Evolutionary conservation across 805 yeast genomes (phyloP).

Genomic region (Kuraishia borneana): DNA sequence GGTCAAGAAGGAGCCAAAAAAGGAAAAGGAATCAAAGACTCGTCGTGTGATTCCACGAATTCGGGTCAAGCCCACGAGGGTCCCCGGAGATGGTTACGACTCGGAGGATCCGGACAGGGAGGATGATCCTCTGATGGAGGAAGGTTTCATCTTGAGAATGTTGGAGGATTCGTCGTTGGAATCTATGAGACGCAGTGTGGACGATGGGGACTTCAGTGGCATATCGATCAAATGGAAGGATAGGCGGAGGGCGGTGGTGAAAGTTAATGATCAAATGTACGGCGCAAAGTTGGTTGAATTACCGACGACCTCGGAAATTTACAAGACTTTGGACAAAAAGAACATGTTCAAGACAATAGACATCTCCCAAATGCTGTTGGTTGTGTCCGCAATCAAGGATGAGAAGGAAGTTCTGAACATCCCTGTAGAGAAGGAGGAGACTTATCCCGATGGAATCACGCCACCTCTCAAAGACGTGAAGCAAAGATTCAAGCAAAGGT

Average conservation of each 20-base stretch:
- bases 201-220: conserved; percentile 60
- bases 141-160: conserved; percentile 72
- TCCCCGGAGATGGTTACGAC: conserved; percentile 93
- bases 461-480: conserved; percentile 70
- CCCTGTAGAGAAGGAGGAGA: conserved; percentile 15
- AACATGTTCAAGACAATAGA: conserved; percentile 83
- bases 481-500: conserved; percentile 59
- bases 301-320: conserved; percentile 80
- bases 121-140: conserved; percentile 88
- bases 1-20: conserved; percentile 5
- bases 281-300: conserved; percentile 82
- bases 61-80: conserved; percentile 47
- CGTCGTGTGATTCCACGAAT: conserved; percentile 27
- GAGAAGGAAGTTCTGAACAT: conserved; percentile 36
- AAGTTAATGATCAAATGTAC: conserved; percentile 57
- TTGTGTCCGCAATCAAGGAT: conserved; percentile 38
- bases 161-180: conserved; percentile 60
- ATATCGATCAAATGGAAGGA: conserved; percentile 78
- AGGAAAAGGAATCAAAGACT: not conserved
- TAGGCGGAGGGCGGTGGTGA: conserved; percentile 64
- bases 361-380: conserved; percentile 74
- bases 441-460: conserved; percentile 68
- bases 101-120: conserved; percentile 94
- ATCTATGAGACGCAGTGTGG: conserved; percentile 64
- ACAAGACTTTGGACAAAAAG: conserved; percentile 81